A percentile compares a stretch with the other conserved stretches of the same genome.
Conservation (phyloP, 306 rosid species). For the Trichosanthes cucumerina region DNA sequence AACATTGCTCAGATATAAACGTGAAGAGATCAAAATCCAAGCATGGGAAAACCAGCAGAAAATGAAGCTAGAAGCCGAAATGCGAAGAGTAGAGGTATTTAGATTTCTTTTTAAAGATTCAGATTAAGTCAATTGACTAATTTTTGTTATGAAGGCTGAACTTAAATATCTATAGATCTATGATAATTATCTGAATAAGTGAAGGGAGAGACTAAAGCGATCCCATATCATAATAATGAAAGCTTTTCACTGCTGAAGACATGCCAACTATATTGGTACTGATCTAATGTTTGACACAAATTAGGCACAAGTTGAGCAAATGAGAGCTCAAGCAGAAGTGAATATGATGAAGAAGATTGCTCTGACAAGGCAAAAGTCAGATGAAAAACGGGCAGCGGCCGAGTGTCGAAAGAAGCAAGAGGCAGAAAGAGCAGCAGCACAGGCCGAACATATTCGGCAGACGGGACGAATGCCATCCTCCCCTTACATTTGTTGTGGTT, state of each 20-base stretch:
- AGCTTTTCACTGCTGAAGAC: background rate
- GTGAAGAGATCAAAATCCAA: conserved; percentile 88
- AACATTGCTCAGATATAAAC: conserved; percentile 50
- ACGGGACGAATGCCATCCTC: conserved; percentile 60
- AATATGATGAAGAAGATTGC: conserved; percentile 74
- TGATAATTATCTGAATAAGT: background rate
- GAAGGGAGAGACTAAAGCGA: background rate
- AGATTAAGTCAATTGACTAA: background rate
- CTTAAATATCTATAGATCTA: background rate
- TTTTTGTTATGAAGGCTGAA: background rate
- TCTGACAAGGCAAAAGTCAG: conserved; percentile 76
- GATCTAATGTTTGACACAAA: background rate
- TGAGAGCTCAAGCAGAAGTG: conserved; percentile 74
- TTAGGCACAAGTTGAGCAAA: conserved; percentile 79
- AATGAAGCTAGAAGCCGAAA: conserved; percentile 72
- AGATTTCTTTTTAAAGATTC: background rate
- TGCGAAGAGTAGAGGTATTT: conserved; percentile 80
- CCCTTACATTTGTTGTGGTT: conserved; percentile 61
- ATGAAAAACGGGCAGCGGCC: conserved; percentile 64
- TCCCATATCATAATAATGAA: background rate
- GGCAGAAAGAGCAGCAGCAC: conserved; percentile 66
- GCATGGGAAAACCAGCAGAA: conserved; percentile 91
- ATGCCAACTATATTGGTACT: background rate
- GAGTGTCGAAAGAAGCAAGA: conserved; percentile 55
- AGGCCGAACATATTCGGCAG: conserved; percentile 68